Percentiles rank a stretch among this genome's conserved stretches.
Conservation (phyloP, 805 yeast species). For the Brettanomyces sp. region DNA sequence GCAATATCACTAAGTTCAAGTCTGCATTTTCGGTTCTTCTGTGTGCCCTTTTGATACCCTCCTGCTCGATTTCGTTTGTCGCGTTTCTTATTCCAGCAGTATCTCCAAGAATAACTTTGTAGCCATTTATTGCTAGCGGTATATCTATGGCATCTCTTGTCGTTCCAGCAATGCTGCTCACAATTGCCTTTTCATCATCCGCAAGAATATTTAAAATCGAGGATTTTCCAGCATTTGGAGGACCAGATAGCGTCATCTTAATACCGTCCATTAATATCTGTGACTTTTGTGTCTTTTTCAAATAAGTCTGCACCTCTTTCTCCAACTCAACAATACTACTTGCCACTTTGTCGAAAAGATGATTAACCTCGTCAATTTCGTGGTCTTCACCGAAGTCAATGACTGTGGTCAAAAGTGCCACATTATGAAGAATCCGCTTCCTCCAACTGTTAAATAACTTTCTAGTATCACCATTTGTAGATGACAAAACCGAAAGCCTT, state of each 20-base stretch:
- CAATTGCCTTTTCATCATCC: constrained; percentile 78
- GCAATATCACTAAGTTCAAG: constrained; percentile 55
- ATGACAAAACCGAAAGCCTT: constrained; percentile 60
- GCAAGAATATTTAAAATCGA: constrained; percentile 73
- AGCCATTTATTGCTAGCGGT: constrained; percentile 74
- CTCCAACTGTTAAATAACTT: constrained; percentile 59
- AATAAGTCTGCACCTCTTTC: constrained; percentile 34
- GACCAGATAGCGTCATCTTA: constrained; percentile 66
- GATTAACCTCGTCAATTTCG: constrained; percentile 57
- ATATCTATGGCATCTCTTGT: constrained; percentile 84
- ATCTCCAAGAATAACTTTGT: constrained; percentile 75
- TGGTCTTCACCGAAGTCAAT: constrained; percentile 95
- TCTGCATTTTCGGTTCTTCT: constrained; percentile 53
- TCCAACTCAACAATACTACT: constrained; percentile 32
- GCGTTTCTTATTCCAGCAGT: constrained; percentile 80
- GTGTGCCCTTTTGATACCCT: constrained; percentile 78
- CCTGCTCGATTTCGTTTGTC: constrained; percentile 36
- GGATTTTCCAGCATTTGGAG: constrained; percentile 96
- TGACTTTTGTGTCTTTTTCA: constrained; percentile 41
- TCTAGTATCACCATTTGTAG: constrained; percentile 64
- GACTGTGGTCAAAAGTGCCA: constrained; percentile 75
- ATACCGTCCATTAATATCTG: constrained; percentile 68
- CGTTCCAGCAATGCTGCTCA: constrained; percentile 86
- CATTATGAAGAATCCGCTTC: constrained; percentile 45
- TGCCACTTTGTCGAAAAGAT: constrained; percentile 43